Evolutionary conservation across 805 yeast species (phyloP).

Genomic region (Ogataea pini): DNA sequence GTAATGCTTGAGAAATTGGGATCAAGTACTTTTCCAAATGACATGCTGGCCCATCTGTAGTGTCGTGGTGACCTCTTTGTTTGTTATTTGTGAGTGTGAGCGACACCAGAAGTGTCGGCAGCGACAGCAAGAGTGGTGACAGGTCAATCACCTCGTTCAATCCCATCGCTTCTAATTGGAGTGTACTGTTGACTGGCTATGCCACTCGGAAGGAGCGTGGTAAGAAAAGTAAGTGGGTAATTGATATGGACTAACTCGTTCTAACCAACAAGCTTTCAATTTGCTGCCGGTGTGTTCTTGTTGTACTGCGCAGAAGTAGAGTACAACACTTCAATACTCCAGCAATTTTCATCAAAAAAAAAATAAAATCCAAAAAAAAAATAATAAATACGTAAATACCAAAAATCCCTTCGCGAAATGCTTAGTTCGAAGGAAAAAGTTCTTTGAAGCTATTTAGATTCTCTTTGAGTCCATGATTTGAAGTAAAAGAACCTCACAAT

Average conservation of each 20-base stretch:
- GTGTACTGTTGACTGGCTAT: neutral
- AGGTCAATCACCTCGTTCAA: slow-evolving; percentile 25
- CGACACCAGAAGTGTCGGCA: slow-evolving; percentile 37
- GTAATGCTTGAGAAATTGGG: slow-evolving; percentile 21
- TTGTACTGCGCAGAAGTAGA: too few species aligned
- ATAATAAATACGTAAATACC: neutral
- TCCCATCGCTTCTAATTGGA: slow-evolving; percentile 4
- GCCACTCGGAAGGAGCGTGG: neutral
- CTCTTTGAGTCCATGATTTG: neutral
- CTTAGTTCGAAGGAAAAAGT: neutral
- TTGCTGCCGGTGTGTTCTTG: too few species aligned
- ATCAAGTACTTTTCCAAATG: slow-evolving; percentile 11
- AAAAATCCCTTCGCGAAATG: neutral
- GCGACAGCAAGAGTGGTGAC: slow-evolving; percentile 36
- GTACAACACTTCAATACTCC: neutral
- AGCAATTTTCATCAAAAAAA: neutral
- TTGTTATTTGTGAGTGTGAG: slow-evolving; percentile 25
- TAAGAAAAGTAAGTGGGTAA: neutral
- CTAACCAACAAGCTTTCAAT: too few species aligned
- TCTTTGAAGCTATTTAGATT: neutral
- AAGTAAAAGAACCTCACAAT: slow-evolving; percentile 12
- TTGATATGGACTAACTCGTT: neutral
- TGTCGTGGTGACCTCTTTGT: slow-evolving; percentile 8
- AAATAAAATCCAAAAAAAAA: neutral
- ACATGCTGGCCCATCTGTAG: neutral